Evolutionary conservation across 192 early-diverging fungal genomes (phyloP), one percentile per base, ranked within the genome.

Genomic region (Cladochytrium replicatum): DNA sequence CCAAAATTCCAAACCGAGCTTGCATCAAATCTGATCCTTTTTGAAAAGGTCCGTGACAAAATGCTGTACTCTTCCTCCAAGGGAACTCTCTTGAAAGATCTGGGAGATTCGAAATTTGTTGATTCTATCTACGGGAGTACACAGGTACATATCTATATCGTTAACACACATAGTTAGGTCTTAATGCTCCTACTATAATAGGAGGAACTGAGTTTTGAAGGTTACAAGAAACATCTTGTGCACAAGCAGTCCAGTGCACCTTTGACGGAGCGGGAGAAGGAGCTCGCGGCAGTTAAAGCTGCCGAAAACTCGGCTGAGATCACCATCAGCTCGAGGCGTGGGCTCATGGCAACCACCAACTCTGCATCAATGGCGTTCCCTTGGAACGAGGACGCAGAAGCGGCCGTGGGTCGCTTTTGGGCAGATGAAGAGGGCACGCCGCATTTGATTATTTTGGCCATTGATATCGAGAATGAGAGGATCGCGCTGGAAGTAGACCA

Each of bases 11-110:
- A n/a, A n/a, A n/a, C n/a, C n/a, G n/a, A n/a, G n/a, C n/a, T n/a
- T n/a, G n/a, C n/a, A n/a, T n/a, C n/a, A n/a, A n/a, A n/a, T n/a
- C n/a, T n/a, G n/a, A n/a, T n/a, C n/a, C n/a, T n/a, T n/a, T n/a
- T n/a, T n/a, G n/a, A n/a, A n/a, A n/a, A 71, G 27, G 83, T 94
- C 24, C 73, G 92, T 21, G 83, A 88, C 44, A 95, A 96, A 63
- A 98, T 94, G 91, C 69, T 98, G 29, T 92, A 93, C 54, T 90
- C 94, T 7, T 80, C 91, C 4, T 81, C 86, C 19, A 80, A 85
- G 46, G 82, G 85, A 6, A 80, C 86, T 4, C 60, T 94, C 43
- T 66, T 74, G 13, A 88, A 83, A 61, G 76, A 83, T 1, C 67
- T 93, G 26, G 93, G 93, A 15, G 86, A 87, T 26, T 72, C 77